phyloP scores from a whole-genome alignment of 179 eudicot genomes.

The Silene vulgaris region DNA sequence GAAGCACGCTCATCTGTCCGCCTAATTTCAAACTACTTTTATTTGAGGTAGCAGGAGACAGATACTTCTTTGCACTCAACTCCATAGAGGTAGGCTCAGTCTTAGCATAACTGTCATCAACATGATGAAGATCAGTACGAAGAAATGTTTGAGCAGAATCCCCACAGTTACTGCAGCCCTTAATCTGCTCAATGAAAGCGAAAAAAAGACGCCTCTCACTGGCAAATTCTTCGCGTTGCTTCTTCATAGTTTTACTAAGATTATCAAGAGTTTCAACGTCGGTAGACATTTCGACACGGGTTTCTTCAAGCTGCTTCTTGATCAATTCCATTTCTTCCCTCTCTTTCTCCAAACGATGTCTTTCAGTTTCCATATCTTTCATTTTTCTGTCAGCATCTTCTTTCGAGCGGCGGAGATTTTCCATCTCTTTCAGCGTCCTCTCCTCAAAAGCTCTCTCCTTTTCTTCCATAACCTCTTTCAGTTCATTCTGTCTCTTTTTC shows the following conservation, averaged over 20 bases:
- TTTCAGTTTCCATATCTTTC: slow-evolving; percentile 51
- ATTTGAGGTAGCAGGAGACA: slow-evolving; percentile 25
- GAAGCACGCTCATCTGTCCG: slow-evolving; percentile 54
- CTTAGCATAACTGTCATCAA: slow-evolving; percentile 27
- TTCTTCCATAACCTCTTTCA: slow-evolving; percentile 47
- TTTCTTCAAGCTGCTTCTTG: slow-evolving; percentile 57
- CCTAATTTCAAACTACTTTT: slow-evolving; percentile 39
- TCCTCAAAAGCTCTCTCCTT: slow-evolving; percentile 63
- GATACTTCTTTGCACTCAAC: slow-evolving; percentile 17
- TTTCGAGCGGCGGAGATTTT: slow-evolving; percentile 39
- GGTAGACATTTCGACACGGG: slow-evolving; percentile 57
- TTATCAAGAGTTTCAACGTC: slow-evolving; percentile 63
- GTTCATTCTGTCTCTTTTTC: slow-evolving; percentile 48
- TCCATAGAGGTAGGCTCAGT: slow-evolving; percentile 25
- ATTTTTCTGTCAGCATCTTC: slow-evolving; percentile 42
- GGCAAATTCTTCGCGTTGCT: slow-evolving; percentile 52
- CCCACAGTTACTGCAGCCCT: slow-evolving; percentile 62
- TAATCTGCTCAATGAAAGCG: slow-evolving; percentile 52
- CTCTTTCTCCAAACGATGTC: slow-evolving; percentile 51
- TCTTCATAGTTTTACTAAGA: slow-evolving; percentile 63
- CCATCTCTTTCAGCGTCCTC: slow-evolving; percentile 38
- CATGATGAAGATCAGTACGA: slow-evolving; percentile 42
- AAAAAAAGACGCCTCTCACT: slow-evolving; percentile 53
- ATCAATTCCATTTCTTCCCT: slow-evolving; percentile 44
- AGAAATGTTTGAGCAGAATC: slow-evolving; percentile 43